phyloP scores from a whole-genome alignment of 805 yeast genomes.

The Komagataella kurtzmanii region DNA sequence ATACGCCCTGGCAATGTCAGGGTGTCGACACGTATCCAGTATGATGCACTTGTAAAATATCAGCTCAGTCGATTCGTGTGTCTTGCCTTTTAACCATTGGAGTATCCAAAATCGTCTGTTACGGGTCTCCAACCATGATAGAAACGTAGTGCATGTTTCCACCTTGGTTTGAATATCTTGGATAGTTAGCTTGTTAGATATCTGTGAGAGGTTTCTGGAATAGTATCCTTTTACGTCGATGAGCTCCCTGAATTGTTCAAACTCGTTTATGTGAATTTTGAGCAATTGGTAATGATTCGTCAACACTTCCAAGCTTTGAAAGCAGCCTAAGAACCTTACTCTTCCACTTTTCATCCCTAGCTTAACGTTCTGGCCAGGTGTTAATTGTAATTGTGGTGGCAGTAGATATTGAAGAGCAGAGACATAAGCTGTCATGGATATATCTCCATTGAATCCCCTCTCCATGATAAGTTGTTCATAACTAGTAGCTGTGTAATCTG shows the following conservation, averaged over 20 bases:
- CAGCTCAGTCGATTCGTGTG: not conserved
- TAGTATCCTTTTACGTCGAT: not conserved
- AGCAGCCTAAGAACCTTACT: not conserved
- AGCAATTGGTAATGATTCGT: not conserved
- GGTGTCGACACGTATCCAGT: conserved; percentile 6
- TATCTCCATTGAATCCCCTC: not conserved
- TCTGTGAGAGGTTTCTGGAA: not conserved
- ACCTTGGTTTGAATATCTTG: not conserved
- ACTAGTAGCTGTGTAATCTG: conserved; percentile 1
- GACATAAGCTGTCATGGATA: conserved; percentile 1
- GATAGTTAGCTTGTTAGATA: not conserved
- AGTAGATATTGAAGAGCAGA: not conserved
- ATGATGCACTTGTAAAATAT: conserved; percentile 25
- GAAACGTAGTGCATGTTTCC: not conserved
- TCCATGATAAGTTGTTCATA: conserved; percentile 1
- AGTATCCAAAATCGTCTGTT: not conserved
- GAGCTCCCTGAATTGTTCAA: not conserved
- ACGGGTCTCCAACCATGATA: not conserved
- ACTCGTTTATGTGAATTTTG: not conserved
- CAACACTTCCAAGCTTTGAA: not conserved
- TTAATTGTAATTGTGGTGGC: not conserved
- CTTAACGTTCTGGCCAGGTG: not conserved
- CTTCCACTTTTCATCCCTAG: not conserved
- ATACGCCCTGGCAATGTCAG: conserved; percentile 25
- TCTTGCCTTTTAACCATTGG: not conserved